Evolutionary conservation across 257 asterid species (phyloP).

Genomic region (Przewalskia tangutica): DNA sequence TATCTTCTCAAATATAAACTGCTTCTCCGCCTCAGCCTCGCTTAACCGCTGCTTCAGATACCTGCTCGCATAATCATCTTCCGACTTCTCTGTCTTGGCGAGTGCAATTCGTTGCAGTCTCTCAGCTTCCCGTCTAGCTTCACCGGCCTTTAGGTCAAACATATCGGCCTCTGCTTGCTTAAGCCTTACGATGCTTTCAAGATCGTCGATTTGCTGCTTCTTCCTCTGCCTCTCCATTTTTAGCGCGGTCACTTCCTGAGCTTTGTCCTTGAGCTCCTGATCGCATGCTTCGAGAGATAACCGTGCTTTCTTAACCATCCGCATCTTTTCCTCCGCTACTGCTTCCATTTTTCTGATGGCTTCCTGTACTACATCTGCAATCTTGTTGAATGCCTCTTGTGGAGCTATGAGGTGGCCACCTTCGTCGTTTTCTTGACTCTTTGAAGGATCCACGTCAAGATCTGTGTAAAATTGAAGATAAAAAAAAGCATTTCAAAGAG

Average conservation of each 20-base stretch:
- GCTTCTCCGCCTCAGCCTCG: conserved; percentile 97
- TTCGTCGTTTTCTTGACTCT: conserved; percentile 58
- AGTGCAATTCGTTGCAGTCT: conserved; percentile 75
- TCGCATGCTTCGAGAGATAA: conserved; percentile 74
- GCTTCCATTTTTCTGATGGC: conserved; percentile 88
- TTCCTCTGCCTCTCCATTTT: conserved; percentile 79
- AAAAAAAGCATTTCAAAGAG: background rate
- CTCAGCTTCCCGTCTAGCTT: conserved; percentile 91
- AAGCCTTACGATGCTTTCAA: conserved; percentile 77
- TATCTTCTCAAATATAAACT: conserved; percentile 67
- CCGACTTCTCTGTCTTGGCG: conserved; percentile 76
- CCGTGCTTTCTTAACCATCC: conserved; percentile 80
- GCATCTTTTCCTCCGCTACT: conserved; percentile 77
- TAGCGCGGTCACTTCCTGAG: conserved; percentile 58
- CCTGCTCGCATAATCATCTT: conserved; percentile 83
- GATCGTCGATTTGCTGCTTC: conserved; percentile 77
- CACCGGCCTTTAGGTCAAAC: conserved; percentile 84
- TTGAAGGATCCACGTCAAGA: conserved; percentile 58
- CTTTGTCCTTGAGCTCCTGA: conserved; percentile 86
- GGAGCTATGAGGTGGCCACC: conserved; percentile 61
- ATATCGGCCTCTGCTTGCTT: conserved; percentile 87
- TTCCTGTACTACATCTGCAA: conserved; percentile 92
- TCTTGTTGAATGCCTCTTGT: conserved; percentile 76
- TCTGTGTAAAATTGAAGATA: conserved; percentile 22
- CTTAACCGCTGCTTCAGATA: conserved; percentile 82